Evolutionary conservation across 1,139 yeast genomes (phyloP).

Genomic region (Scheffersomyces cryptocercus): DNA sequence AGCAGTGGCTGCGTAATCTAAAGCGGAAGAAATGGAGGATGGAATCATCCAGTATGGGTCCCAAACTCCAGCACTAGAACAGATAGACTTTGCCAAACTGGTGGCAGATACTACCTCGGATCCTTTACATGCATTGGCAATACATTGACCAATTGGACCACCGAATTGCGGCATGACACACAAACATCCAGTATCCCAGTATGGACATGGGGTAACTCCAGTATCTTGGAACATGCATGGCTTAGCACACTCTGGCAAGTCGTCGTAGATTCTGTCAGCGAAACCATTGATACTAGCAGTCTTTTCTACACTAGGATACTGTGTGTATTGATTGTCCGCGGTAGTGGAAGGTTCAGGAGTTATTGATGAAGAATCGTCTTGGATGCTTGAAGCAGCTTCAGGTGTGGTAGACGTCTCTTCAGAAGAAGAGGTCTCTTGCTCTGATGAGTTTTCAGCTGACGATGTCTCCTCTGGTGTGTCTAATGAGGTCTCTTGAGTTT

Average conservation of each 20-base stretch:
- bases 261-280: constrained; percentile 43
- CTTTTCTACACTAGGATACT: constrained; percentile 49
- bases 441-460: neutral
- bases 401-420: constrained; percentile 11
- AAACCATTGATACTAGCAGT: constrained; percentile 50
- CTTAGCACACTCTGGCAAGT: constrained; percentile 43
- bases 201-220: constrained; percentile 42
- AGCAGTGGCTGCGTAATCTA: constrained; percentile 6
- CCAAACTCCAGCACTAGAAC: constrained; percentile 29
- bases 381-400: constrained; percentile 10
- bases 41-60: constrained; percentile 43
- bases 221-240: constrained; percentile 27
- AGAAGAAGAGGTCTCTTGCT: constrained; percentile 3
- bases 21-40: constrained; percentile 24
- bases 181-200: constrained; percentile 53
- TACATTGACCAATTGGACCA: constrained; percentile 30
- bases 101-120: constrained; percentile 21
- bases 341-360: constrained; percentile 1
- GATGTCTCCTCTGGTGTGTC: too few species aligned
- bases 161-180: constrained; percentile 40
- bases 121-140: constrained; percentile 28
- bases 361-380: constrained; percentile 1
- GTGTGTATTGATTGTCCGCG: constrained; percentile 21
- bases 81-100: constrained; percentile 26
- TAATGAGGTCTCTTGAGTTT: too few species aligned